A percentile compares a stretch with the other conserved stretches of the same genome.
Evolutionary conservation across 164 flowering plant species (phyloP).

Genomic region (Tinospora cordifolia): DNA sequence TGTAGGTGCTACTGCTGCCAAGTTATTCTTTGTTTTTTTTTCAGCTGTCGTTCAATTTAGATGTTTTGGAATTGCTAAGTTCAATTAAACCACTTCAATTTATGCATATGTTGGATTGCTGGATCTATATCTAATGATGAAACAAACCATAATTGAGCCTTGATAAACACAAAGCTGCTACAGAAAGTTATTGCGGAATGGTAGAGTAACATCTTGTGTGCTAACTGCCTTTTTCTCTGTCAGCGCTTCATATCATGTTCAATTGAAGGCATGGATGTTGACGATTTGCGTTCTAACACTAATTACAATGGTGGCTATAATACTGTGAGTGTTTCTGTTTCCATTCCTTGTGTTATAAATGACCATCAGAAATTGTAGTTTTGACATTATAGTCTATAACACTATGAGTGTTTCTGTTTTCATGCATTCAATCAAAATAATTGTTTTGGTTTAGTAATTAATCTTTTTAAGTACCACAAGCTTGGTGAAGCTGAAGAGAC

Average conservation of each 20-base stretch:
- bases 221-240: slow-evolving; percentile 6
- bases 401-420: not conserved
- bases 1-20: not conserved
- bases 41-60: too few relatives aligned
- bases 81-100: too few relatives aligned
- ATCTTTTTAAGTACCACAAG: not conserved
- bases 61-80: too few relatives aligned
- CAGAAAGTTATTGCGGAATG: too few relatives aligned
- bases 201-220: not conserved
- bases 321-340: slow-evolving; percentile 35
- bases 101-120: too few relatives aligned
- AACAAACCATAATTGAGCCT: too few relatives aligned
- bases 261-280: slow-evolving; percentile 80
- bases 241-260: slow-evolving; percentile 95
- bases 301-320: slow-evolving; percentile 87
- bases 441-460: not conserved
- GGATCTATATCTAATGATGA: too few relatives aligned
- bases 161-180: too few relatives aligned
- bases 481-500: too few relatives aligned
- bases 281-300: slow-evolving; percentile 57
- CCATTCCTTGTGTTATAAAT: not conserved
- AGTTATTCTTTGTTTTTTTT: not conserved
- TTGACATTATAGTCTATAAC: too few relatives aligned
- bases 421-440: not conserved
- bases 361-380: not conserved